These are phyloP conservation scores for Skeletonema marinoi DNA, from an alignment of 108 stramenopile species.

Conservation along the genomic window DNA sequence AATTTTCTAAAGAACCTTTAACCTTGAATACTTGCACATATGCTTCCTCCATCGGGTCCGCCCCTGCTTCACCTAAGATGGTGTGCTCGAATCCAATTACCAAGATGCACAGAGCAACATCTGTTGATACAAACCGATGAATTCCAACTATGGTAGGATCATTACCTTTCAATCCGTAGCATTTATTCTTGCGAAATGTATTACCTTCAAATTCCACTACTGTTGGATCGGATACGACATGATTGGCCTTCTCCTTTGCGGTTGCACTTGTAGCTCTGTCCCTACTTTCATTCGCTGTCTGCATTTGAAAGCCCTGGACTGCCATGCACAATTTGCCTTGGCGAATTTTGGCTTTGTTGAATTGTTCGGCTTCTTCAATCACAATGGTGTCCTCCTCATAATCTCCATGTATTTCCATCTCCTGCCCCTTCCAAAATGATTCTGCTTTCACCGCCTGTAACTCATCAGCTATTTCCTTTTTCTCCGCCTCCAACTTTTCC, in stretches of 20 bases:
- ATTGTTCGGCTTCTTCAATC: conserved; percentile 10
- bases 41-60: conserved; percentile 1
- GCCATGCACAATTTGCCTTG: conserved; percentile 17
- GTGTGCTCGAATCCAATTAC: conserved; percentile 26
- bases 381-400: not conserved
- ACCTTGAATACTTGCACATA: conserved; percentile 25
- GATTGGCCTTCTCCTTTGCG: too few species aligned
- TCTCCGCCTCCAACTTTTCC: too few species aligned
- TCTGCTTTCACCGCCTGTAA: too few species aligned
- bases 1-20: too few species aligned
- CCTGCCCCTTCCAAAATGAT: too few species aligned
- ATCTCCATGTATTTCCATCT: not conserved
- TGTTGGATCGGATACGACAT: conserved; percentile 2
- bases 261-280: too few species aligned
- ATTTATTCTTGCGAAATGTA: conserved; percentile 11
- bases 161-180: conserved; percentile 13
- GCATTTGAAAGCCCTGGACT: conserved; percentile 23
- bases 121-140: conserved; percentile 8
- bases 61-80: conserved; percentile 21
- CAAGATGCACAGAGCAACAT: conserved; percentile 32
- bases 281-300: not conserved
- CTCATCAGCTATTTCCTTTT: too few species aligned
- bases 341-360: conserved; percentile 8
- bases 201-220: not conserved
- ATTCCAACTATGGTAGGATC: conserved; percentile 23